These are phyloP conservation scores for Aquanectria penicillioides DNA, from an alignment of 2,329 filamentous ascomycete species.

Conservation along the genomic window DNA sequence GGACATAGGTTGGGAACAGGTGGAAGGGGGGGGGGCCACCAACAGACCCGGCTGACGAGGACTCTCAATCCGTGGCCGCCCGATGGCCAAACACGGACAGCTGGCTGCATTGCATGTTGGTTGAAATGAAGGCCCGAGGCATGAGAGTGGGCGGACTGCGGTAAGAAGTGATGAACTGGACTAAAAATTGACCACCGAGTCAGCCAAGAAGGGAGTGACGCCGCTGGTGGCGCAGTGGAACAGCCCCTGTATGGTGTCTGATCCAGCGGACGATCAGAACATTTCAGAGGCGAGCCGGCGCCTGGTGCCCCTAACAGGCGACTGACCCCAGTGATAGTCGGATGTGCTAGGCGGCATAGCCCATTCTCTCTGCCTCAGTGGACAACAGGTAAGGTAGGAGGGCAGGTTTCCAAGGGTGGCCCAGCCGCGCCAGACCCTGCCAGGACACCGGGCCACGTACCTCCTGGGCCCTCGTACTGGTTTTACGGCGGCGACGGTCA, in stretches of 20 bases:
- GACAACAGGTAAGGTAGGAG: constrained; percentile 26
- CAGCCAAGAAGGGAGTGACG: constrained; percentile 16
- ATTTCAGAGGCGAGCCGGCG: constrained; percentile 27
- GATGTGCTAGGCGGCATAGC: constrained; percentile 23
- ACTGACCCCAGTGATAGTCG: constrained; percentile 30
- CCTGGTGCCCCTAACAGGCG: constrained; percentile 24
- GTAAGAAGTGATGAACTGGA: constrained; percentile 6
- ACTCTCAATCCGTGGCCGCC: constrained; percentile 15
- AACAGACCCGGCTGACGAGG: constrained; percentile 13
- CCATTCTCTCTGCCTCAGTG: constrained; percentile 8
- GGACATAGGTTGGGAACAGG: not conserved
- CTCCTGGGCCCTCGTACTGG: constrained; percentile 18
- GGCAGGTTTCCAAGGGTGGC: constrained; percentile 26
- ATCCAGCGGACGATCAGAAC: constrained; percentile 38
- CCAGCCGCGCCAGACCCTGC: constrained; percentile 17
- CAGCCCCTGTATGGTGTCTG: constrained; percentile 36
- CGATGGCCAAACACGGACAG: constrained; percentile 2
- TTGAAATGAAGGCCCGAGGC: constrained; percentile 23
- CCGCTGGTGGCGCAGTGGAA: constrained; percentile 35
- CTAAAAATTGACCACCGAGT: constrained; percentile 20
- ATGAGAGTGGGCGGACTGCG: constrained; percentile 3
- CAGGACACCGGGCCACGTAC: constrained; percentile 12
- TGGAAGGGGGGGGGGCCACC: not conserved
- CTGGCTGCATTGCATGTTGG: constrained; percentile 26
- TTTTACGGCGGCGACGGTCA: constrained; percentile 29